These are phyloP conservation scores for Zangia roseola DNA, from an alignment of 768 basidiomycete species.

Conservation along the genomic window DNA sequence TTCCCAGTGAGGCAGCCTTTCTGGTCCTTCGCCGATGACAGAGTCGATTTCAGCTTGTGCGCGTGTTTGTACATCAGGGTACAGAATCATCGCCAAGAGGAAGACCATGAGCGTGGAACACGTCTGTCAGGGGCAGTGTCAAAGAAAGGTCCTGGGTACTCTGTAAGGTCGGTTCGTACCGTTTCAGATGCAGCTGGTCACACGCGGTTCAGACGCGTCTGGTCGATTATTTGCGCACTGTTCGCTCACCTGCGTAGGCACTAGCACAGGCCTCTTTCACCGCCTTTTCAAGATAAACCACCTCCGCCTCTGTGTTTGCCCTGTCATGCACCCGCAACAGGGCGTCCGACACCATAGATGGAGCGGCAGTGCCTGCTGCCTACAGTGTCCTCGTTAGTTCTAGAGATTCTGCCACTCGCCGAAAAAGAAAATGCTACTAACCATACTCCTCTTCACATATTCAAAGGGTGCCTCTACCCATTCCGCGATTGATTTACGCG, in stretches of 20 bases:
- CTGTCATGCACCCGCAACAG: slow-evolving; percentile 11
- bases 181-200: slow-evolving; percentile 22
- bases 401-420: not conserved
- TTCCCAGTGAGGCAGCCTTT: slow-evolving; percentile 21
- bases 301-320: slow-evolving; percentile 6
- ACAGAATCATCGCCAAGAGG: slow-evolving; percentile 12
- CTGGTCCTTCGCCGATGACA: slow-evolving; percentile 15
- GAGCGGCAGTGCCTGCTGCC: slow-evolving; percentile 19
- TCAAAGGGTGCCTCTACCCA: slow-evolving; percentile 25
- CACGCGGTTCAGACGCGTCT: slow-evolving; percentile 8
- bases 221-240: not conserved
- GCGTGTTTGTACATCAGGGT: slow-evolving; percentile 23
- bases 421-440: slow-evolving; percentile 4
- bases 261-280: slow-evolving; percentile 25
- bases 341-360: slow-evolving; percentile 26
- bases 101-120: slow-evolving; percentile 8
- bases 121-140: slow-evolving; percentile 14
- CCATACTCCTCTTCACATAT: slow-evolving; percentile 22
- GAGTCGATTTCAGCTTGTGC: slow-evolving; percentile 20
- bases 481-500: slow-evolving; percentile 1
- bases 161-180: slow-evolving; percentile 10
- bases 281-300: slow-evolving; percentile 14
- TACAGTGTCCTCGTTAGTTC: not conserved
- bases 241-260: slow-evolving; percentile 16
- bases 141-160: not conserved